Evolutionary conservation across 2,329 filamentous ascomycete species (phyloP), one percentile per base, ranked within the genome.

Genomic region (Fusarium nygamai): DNA sequence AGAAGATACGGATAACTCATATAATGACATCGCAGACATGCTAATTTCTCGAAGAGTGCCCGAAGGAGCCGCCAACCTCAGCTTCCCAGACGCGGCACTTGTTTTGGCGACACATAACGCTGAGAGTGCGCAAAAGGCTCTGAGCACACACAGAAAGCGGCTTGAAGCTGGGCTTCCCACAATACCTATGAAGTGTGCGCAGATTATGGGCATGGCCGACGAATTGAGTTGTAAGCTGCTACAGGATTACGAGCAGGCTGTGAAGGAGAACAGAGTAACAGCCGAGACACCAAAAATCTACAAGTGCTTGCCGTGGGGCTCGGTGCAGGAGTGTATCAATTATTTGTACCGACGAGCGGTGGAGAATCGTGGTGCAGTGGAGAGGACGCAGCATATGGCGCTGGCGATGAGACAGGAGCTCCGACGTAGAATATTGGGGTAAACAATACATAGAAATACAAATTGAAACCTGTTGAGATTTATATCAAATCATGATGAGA

Each of bases 191-290:
- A 82, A 78, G 9, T 90, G 87, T 71, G 88, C 86, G 1, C 88
- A 90, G 76, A 83, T 90, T 1, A 85, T 88, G 67, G 88, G 88
- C 9, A 90, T 90, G 88, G 87, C 88, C 0, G 88, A 90, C 61
- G 87, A 89, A 71, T 83, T 90, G 24, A 86, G 85, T 44, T 87
- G 86, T 72, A 82, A 83, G 17, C 80, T 90, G 0, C 80, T 90
- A 12, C 83, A 85, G 17, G 71, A 78, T 27, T 72, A 78, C 7
- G 79, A 80, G 22, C 71, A 78, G 57, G 76, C 78, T 0, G 43
- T 36, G 0, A 48, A 44, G 4, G 56, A 73, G 3, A 38, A 53
- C 4, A 67, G 38, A 11, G 63, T 62, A 4, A 64, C 51, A 0
- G 70, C 77, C 5, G 76, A 65, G 51, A 79, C 74, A 19, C 80